These are phyloP conservation scores for Nyssa sinensis DNA, from an alignment of 148 eudicot genomes.

Conservation along the genomic window DNA sequence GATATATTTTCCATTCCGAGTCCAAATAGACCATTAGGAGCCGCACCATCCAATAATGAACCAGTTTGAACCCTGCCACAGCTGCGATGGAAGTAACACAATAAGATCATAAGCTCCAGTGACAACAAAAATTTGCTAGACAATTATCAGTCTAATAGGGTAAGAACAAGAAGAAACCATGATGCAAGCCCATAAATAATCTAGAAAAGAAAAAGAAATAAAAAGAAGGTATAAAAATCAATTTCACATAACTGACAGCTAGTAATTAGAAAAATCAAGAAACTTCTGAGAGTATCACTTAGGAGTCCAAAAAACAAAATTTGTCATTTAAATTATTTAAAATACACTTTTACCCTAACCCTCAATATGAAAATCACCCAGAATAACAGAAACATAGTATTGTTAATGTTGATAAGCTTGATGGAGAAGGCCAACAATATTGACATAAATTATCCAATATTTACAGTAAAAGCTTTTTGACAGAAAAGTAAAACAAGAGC, in stretches of 20 bases:
- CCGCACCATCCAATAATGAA: constrained; percentile 71
- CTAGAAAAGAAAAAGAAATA: too few species aligned
- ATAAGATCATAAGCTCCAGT: background rate
- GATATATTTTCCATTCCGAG: constrained; percentile 68
- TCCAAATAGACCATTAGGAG: constrained; percentile 94
- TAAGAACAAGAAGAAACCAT: background rate
- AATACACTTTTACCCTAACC: too few species aligned
- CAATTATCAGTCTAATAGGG: background rate
- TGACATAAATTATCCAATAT: background rate
- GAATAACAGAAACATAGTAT: too few species aligned
- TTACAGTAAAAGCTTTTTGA: background rate
- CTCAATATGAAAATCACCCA: too few species aligned
- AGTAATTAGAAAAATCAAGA: too few species aligned
- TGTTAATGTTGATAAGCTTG: background rate
- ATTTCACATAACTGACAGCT: too few species aligned
- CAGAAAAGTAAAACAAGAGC: background rate
- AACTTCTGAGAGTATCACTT: too few species aligned
- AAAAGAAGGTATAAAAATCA: too few species aligned
- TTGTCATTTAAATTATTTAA: too few species aligned
- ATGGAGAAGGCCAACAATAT: background rate
- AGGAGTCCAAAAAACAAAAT: too few species aligned
- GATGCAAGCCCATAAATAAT: too few species aligned
- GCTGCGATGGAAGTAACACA: constrained; percentile 41
- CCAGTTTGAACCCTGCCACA: constrained; percentile 84
- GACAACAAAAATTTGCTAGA: background rate